phyloP scores from a whole-genome alignment of 441 rosid species.

The Croton laevigatus region DNA sequence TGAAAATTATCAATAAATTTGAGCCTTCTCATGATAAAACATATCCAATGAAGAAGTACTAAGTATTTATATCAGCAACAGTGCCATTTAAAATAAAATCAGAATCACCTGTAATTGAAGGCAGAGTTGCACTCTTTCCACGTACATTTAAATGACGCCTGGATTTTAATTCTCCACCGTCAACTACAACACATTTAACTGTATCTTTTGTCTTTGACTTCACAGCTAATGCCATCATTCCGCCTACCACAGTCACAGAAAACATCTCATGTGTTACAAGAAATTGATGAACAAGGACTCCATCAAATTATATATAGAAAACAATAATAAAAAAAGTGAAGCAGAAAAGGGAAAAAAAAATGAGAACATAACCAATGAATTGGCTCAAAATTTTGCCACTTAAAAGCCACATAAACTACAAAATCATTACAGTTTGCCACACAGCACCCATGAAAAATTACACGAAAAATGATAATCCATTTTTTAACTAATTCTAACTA shows the following conservation, averaged over 20 bases:
- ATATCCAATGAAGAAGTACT: not conserved
- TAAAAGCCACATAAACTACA: not conserved
- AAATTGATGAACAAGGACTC: slow-evolving; percentile 1
- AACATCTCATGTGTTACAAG: slow-evolving; percentile 13
- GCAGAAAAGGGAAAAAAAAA: not conserved
- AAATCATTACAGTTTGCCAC: not conserved
- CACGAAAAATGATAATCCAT: not conserved
- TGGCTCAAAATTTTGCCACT: not conserved
- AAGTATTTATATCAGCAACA: slow-evolving; percentile 11
- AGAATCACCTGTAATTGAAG: slow-evolving; percentile 82
- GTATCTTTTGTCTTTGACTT: slow-evolving; percentile 67
- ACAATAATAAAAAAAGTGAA: not conserved
- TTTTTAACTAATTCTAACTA: not conserved
- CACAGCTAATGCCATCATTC: slow-evolving; percentile 95
- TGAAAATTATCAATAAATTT: slow-evolving; percentile 18
- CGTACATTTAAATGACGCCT: slow-evolving; percentile 96
- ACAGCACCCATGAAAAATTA: not conserved
- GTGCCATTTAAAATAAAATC: slow-evolving; percentile 14
- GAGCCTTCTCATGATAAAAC: slow-evolving; percentile 2
- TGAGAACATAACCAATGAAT: not conserved
- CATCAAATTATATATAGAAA: not conserved
- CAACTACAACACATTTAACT: slow-evolving; percentile 76
- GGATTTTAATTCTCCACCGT: slow-evolving; percentile 92
- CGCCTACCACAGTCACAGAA: slow-evolving; percentile 50
- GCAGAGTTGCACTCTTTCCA: slow-evolving; percentile 92